These are phyloP conservation scores for Ramularia endophylla DNA, from an alignment of 2,329 filamentous ascomycete species.

Conservation along the genomic window DNA sequence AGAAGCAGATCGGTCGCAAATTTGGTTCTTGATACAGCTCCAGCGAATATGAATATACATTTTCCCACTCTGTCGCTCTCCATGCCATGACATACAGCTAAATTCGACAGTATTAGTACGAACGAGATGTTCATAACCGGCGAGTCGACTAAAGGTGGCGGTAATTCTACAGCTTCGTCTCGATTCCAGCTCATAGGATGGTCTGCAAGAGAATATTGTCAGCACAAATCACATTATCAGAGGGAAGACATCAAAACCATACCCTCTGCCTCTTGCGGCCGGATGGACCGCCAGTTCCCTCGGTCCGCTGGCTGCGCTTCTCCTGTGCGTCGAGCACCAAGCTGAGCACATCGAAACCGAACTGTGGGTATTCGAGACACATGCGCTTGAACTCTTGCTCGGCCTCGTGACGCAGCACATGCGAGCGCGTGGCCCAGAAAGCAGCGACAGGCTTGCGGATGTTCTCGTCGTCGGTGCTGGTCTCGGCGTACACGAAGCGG, in stretches of 20 bases:
- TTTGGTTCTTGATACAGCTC: no score
- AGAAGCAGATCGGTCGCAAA: no score
- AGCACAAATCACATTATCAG: not conserved
- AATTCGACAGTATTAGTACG: no score
- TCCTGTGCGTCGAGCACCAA: slow-evolving; percentile 49
- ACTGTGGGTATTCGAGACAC: slow-evolving; percentile 85
- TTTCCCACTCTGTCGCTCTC: no score
- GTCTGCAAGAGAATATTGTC: not conserved
- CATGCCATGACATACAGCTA: no score
- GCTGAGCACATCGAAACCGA: slow-evolving; percentile 85
- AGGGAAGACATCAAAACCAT: not conserved
- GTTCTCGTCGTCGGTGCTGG: slow-evolving; percentile 58
- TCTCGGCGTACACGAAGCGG: slow-evolving; percentile 81
- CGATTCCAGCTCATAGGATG: not conserved
- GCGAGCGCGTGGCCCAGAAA: slow-evolving; percentile 79
- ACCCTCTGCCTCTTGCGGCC: slow-evolving; percentile 35
- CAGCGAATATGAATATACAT: no score
- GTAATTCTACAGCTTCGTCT: no score
- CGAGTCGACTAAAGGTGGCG: no score
- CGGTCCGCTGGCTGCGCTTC: slow-evolving; percentile 36
- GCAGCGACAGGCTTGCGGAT: slow-evolving; percentile 81
- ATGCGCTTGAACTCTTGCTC: slow-evolving; percentile 78
- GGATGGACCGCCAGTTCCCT: slow-evolving; percentile 32
- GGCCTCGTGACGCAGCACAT: slow-evolving; percentile 77
- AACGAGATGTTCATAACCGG: no score